phyloP scores from a whole-genome alignment of 208 protist genomes.

The Acanthamoeba healyi region DNA sequence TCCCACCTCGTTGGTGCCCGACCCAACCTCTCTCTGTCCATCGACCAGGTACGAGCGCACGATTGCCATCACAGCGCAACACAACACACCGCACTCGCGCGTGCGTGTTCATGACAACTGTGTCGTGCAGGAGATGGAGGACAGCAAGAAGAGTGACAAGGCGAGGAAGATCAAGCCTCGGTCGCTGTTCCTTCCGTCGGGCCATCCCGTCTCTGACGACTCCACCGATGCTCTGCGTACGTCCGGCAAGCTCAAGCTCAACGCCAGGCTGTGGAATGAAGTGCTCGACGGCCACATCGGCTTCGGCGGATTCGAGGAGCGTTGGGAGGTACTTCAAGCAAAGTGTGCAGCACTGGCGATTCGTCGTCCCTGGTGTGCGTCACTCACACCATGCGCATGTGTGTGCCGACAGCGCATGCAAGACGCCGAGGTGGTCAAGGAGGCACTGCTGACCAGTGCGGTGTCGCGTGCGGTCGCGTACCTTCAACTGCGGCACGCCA shows the following conservation, averaged over 20 bases:
- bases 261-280: not conserved
- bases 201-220: too few species aligned
- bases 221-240: too few species aligned
- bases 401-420: not conserved
- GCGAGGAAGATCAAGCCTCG: slow-evolving; percentile 7
- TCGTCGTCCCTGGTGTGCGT: too few species aligned
- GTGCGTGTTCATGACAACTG: not conserved
- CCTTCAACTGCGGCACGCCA: not conserved
- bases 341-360: too few species aligned
- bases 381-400: not conserved
- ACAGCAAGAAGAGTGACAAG: not conserved
- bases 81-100: too few species aligned
- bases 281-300: not conserved
- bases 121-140: not conserved
- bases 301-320: not conserved
- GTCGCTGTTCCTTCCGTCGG: not conserved
- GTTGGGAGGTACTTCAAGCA: too few species aligned
- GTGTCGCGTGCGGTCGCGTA: slow-evolving; percentile 26
- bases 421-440: slow-evolving; percentile 25
- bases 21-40: not conserved
- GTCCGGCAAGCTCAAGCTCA: not conserved
- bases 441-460: slow-evolving; percentile 26
- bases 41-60: slow-evolving; percentile 23
- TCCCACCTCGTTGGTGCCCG: not conserved
- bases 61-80: not conserved